A percentile compares a stretch with the other conserved stretches of the same genome.
phyloP scores from a whole-genome alignment of 257 asterid genomes.

The Ilex aquifolium region DNA sequence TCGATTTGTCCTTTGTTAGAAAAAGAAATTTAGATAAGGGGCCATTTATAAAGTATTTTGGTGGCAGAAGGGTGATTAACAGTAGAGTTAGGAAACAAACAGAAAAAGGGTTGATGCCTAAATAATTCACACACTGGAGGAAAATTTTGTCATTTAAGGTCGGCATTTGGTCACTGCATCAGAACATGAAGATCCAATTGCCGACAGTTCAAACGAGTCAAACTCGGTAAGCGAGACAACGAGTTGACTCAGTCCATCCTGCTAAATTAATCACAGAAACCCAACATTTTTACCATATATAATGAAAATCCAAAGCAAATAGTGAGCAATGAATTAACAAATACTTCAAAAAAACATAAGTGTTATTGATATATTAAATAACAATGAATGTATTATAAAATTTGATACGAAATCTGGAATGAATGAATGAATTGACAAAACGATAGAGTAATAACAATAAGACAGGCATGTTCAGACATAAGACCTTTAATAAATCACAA shows the following conservation, averaged over 20 bases:
- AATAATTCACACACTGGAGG: constrained; percentile 7
- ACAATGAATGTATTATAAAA: no score
- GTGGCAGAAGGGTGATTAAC: no score
- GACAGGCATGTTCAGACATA: no score
- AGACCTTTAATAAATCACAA: no score
- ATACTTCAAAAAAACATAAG: no score
- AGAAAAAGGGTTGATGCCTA: constrained; percentile 11
- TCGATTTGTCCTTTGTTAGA: constrained; percentile 33
- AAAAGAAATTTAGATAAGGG: neutral
- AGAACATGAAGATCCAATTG: no score
- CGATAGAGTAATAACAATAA: no score
- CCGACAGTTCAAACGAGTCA: constrained; percentile 29
- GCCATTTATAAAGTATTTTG: no score
- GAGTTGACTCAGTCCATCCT: constrained; percentile 21
- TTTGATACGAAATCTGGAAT: no score
- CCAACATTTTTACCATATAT: no score
- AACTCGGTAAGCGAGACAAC: constrained; percentile 22
- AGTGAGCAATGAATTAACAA: neutral
- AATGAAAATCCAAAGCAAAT: neutral
- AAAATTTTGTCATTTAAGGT: constrained; percentile 28
- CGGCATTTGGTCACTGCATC: constrained; percentile 23
- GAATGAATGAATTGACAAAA: no score
- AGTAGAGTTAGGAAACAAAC: neutral
- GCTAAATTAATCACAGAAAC: neutral
- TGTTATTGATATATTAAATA: no score